Conservation (phyloP, 1,284 basidiomycete genomes). For the Rhodotorula sp. region DNA sequence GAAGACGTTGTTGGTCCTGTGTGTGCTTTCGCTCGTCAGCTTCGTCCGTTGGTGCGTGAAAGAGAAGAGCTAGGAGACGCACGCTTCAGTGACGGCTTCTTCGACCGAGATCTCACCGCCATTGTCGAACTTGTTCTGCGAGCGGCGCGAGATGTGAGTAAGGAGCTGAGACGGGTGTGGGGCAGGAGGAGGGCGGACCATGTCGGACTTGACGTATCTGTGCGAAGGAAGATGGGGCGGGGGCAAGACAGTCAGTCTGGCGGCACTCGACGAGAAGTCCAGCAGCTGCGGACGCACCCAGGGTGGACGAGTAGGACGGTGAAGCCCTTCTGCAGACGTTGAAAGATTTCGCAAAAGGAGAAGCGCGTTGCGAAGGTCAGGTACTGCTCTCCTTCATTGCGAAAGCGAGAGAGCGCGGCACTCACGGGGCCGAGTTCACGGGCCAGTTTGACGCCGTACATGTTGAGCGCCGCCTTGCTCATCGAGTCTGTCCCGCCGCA, state of each 20-base stretch:
- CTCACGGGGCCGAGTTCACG: conserved; percentile 20
- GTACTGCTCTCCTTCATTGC: background rate
- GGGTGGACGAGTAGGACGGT: conserved; percentile 25
- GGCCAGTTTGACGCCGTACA: conserved; percentile 32
- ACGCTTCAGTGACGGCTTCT: conserved; percentile 13
- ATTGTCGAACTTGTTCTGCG: conserved; percentile 17
- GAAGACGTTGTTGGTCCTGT: conserved; percentile 30
- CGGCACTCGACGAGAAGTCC: too few species aligned
- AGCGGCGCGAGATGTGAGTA: background rate
- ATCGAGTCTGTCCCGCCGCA: conserved; percentile 12
- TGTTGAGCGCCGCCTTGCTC: conserved; percentile 34
- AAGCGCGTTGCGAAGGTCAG: background rate
- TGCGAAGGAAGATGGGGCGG: background rate
- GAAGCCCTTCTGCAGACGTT: background rate
- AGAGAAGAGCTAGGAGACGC: background rate
- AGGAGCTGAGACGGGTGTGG: background rate
- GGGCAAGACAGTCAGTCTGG: background rate
- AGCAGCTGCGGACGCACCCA: background rate
- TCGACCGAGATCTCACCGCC: conserved; percentile 26
- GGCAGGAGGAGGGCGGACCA: background rate
- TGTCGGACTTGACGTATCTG: conserved; percentile 10
- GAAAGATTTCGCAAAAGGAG: background rate
- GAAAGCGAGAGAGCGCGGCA: background rate
- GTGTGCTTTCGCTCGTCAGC: background rate
- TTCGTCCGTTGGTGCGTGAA: background rate